These are phyloP conservation scores for Russula brevipes DNA, from an alignment of 768 basidiomycete genomes.

Conservation along the genomic window DNA sequence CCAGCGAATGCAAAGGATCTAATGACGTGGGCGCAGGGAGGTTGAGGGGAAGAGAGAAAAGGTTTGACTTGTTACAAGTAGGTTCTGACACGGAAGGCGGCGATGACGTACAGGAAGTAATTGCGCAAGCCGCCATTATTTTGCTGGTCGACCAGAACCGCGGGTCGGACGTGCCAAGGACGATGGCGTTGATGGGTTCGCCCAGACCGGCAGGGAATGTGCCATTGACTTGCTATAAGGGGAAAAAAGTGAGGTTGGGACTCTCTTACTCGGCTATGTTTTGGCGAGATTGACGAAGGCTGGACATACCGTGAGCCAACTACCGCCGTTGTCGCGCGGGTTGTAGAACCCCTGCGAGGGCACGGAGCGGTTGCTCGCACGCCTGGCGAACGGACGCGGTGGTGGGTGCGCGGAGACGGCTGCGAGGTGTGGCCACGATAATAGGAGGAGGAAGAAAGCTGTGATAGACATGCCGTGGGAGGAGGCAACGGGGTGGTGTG, in stretches of 20 bases:
- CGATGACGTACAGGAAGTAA: slow-evolving; percentile 63
- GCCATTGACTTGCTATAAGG: slow-evolving; percentile 5
- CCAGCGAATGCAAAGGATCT: slow-evolving; percentile 68
- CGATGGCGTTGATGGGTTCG: slow-evolving; percentile 81
- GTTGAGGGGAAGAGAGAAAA: not conserved
- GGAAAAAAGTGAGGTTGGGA: not conserved
- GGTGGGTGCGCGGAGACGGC: slow-evolving; percentile 17
- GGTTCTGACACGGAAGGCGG: not conserved
- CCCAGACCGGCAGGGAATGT: slow-evolving; percentile 30
- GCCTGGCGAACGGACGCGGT: slow-evolving; percentile 28
- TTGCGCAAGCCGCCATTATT: slow-evolving; percentile 72
- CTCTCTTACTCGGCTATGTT: too few relatives aligned
- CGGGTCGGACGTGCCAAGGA: slow-evolving; percentile 71
- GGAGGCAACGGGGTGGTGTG: too few relatives aligned
- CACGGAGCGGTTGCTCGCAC: slow-evolving; percentile 27
- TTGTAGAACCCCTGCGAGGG: slow-evolving; percentile 56
- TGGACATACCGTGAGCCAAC: slow-evolving; percentile 61
- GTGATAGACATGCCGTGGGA: slow-evolving; percentile 28
- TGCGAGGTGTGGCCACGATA: slow-evolving; percentile 31
- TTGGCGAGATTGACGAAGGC: too few relatives aligned
- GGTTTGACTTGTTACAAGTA: not conserved
- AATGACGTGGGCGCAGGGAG: not conserved
- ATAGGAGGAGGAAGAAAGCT: slow-evolving; percentile 31
- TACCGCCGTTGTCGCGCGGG: slow-evolving; percentile 54
- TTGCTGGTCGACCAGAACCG: slow-evolving; percentile 57